Conservation (phyloP, 2,329 filamentous ascomycete genomes). For the Talaromyces sp. region DNA sequence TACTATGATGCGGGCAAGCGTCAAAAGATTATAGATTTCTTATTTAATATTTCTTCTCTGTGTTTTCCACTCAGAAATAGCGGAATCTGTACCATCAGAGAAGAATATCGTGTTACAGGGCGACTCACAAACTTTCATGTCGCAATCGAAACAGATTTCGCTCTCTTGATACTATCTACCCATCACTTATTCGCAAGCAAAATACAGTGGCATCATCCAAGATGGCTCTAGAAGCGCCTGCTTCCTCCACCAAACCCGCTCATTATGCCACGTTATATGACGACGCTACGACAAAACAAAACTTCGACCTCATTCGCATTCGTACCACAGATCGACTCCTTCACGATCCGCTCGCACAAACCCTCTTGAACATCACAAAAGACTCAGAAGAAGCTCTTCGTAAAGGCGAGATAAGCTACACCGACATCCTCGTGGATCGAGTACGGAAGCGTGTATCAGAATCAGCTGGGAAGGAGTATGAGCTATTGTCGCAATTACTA, state of each 20-base stretch:
- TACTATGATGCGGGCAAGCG: neutral
- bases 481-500: constrained; percentile 39
- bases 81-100: neutral
- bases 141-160: neutral
- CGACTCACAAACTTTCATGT: neutral
- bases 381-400: constrained; percentile 24
- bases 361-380: constrained; percentile 33
- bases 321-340: constrained; percentile 33
- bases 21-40: neutral
- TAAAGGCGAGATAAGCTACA: constrained; percentile 35
- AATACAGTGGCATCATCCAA: neutral
- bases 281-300: constrained; percentile 24
- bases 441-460: constrained; percentile 23
- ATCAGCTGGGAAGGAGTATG: constrained; percentile 16
- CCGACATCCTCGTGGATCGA: constrained; percentile 36
- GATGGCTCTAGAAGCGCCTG: neutral
- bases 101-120: neutral
- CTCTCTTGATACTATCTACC: neutral
- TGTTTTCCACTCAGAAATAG: neutral
- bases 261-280: constrained; percentile 31
- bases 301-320: constrained; percentile 36
- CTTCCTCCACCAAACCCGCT: neutral
- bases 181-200: neutral
- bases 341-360: constrained; percentile 35
- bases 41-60: neutral